Conservation (phyloP, 2,329 filamentous ascomycete species). For the Fusarium sp. region DNA sequence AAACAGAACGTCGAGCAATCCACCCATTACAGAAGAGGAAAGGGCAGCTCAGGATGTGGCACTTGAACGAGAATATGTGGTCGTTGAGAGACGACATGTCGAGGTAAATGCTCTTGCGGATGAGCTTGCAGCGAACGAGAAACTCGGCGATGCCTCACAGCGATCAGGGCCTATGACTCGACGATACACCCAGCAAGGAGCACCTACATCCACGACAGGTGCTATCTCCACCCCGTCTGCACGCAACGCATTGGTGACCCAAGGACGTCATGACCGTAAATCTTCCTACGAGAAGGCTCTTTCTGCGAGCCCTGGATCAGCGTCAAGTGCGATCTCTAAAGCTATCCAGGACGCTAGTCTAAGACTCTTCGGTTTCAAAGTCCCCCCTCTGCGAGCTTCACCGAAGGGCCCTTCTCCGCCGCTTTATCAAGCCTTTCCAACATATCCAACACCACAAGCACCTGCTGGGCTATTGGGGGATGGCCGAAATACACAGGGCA, state of each 20-base stretch:
- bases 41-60: constrained; percentile 86
- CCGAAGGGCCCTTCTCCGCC: constrained; percentile 77
- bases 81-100: constrained; percentile 94
- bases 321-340: constrained; percentile 92
- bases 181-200: constrained; percentile 81
- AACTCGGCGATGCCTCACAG: constrained; percentile 63
- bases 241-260: constrained; percentile 78
- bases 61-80: constrained; percentile 92
- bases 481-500: constrained; percentile 64
- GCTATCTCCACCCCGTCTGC: constrained; percentile 75
- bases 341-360: constrained; percentile 92
- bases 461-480: constrained; percentile 74
- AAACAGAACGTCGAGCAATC: constrained; percentile 45
- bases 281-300: constrained; percentile 82
- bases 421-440: constrained; percentile 83
- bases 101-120: constrained; percentile 98
- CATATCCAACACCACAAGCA: constrained; percentile 77
- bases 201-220: constrained; percentile 74
- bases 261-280: constrained; percentile 78
- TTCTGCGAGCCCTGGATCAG: constrained; percentile 76
- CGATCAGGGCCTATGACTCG: constrained; percentile 74
- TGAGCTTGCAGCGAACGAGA: constrained; percentile 87
- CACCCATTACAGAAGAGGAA: constrained; percentile 68
- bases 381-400: constrained; percentile 69
- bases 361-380: constrained; percentile 77